These are phyloP conservation scores for Thalia dealbata DNA, from an alignment of 176 grass and related monocot genomes.

Conservation along the genomic window DNA sequence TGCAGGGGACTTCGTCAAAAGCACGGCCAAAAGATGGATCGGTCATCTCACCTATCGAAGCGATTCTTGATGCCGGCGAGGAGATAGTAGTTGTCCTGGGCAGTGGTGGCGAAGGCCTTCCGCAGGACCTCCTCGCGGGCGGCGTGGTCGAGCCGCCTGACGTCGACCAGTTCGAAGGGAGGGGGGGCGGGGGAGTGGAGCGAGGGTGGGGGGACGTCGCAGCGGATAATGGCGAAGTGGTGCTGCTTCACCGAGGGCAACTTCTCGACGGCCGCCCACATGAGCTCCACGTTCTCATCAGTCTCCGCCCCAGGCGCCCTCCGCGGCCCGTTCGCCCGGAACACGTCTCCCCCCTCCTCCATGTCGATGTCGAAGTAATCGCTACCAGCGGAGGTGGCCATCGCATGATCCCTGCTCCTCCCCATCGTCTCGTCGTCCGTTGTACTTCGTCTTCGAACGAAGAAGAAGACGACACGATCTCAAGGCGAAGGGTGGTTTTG, in stretches of 20 bases:
- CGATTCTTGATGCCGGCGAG: constrained; percentile 41
- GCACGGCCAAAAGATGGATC: background rate
- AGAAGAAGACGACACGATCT: too few species aligned
- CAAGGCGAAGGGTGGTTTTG: too few species aligned
- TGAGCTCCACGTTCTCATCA: constrained; percentile 34
- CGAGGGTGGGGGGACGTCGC: background rate
- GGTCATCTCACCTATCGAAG: constrained; percentile 33
- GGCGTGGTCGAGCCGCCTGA: constrained; percentile 37
- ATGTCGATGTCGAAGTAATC: constrained; percentile 38
- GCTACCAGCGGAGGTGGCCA: constrained; percentile 23
- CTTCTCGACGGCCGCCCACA: constrained; percentile 56
- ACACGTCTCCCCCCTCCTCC: constrained; percentile 19
- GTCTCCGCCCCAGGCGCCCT: background rate
- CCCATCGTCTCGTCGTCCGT: too few species aligned
- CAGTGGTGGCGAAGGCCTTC: constrained; percentile 44
- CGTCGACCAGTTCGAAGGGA: constrained; percentile 35
- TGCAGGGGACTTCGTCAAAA: background rate
- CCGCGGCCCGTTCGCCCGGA: background rate
- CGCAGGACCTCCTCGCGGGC: constrained; percentile 35
- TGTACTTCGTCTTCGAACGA: too few species aligned
- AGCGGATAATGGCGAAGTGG: constrained; percentile 36
- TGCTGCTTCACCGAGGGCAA: constrained; percentile 30
- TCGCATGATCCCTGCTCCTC: background rate
- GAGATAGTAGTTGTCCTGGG: constrained; percentile 48
- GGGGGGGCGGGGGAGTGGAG: too few species aligned